A percentile compares a stretch with the other conserved stretches of the same genome.
Conservation (phyloP, 176 grass and related monocot species). For the Hsuehochloa calcarea region DNA sequence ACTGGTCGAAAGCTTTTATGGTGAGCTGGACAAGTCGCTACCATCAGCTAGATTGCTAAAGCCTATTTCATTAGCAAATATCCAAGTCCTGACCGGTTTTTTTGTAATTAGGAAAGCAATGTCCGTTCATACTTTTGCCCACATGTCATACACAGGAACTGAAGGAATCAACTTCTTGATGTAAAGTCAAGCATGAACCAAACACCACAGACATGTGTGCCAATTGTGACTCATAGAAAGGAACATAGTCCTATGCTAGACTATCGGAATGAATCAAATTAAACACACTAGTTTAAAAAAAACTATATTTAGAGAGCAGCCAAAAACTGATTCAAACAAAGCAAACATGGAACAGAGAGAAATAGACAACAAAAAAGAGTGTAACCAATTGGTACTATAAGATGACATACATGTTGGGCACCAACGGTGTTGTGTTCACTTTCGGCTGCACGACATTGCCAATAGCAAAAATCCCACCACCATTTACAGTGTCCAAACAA, state of each 20-base stretch:
- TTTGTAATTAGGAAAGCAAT: not conserved
- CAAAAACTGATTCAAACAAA: not conserved
- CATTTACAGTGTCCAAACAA: conserved; percentile 79
- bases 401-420: conserved; percentile 59
- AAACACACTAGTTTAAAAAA: not conserved
- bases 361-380: not conserved
- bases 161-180: conserved; percentile 11
- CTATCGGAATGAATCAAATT: not conserved
- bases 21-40: not conserved
- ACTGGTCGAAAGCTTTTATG: not conserved
- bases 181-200: not conserved
- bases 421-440: conserved; percentile 82
- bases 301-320: not conserved
- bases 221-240: conserved; percentile 1
- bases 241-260: not conserved
- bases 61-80: not conserved
- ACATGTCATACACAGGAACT: not conserved
- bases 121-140: not conserved
- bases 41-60: not conserved
- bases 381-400: not conserved
- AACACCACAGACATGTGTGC: not conserved
- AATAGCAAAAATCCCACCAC: conserved; percentile 92
- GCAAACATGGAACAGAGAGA: not conserved
- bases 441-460: conserved; percentile 85
- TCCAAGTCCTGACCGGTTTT: not conserved